Evolutionary conservation across 176 grass and related monocot species (phyloP), one percentile per base, ranked within the genome.

Genomic region (Eleusine indica): DNA sequence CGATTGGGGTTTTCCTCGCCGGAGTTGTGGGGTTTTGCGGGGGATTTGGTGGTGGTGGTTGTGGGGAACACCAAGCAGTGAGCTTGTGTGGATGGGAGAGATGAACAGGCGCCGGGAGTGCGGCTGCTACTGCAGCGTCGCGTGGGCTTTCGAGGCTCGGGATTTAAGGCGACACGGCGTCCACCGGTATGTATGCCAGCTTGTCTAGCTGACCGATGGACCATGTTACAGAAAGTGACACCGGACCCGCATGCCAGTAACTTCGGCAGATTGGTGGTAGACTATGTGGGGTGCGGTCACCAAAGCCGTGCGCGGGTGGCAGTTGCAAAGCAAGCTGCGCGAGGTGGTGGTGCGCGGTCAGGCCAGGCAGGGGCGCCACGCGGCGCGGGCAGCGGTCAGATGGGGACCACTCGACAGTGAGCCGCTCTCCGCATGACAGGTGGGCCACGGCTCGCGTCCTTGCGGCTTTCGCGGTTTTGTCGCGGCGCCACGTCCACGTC

Each of bases 1-100:
- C 5, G 37, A 18, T 7, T 10, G 42, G 84, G 84, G 60, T 49
- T 86, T 86, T 32, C 21, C 8, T 25, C 58, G n/a, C n/a, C 58
- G 28, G 42, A 11, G 65, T 7, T 1, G 5, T 68, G 30, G 73
- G 48, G 67, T 86, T 86, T 74, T 30, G 61, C 3, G 76, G 44
- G 44, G 2, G 44, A 7, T 35, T 35, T 43, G n/a, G 68, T 29
- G 71, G 70, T 19, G 22, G 53, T 7, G 60, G 9, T 28, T n/a
- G 60, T 12, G 61, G 61, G 61, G 61, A 64, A 30, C 22, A 29
- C 25, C 25, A 13, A 13, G 25, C 61, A 14, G 5, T 9, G 22
- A 19, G 42, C 17, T 40, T 6, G 9, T 0, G 25, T 16, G 62
- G 16, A 9, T 21, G 51, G 47, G 47, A 37, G 65, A 18, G 32